A percentile compares a stretch with the other conserved stretches of the same genome.
Conservation (phyloP, 768 basidiomycete genomes). For the Leccinum sublutescens region DNA sequence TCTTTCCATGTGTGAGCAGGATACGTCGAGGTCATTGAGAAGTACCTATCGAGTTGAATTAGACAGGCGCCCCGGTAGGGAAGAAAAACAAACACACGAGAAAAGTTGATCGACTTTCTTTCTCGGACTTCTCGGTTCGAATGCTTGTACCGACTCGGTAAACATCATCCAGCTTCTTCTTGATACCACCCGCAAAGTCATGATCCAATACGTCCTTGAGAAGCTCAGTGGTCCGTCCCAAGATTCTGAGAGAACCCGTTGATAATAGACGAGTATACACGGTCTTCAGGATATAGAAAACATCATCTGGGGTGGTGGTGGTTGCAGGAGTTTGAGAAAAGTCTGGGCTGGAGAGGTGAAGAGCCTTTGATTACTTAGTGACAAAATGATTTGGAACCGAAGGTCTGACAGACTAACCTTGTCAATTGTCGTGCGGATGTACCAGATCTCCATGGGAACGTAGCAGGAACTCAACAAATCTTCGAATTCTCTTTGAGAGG, state of each 20-base stretch:
- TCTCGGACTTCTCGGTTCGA: constrained; percentile 74
- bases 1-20: constrained; percentile 84
- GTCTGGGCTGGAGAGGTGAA: constrained; percentile 78
- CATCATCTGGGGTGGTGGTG: constrained; percentile 87
- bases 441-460: constrained; percentile 90
- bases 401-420: constrained; percentile 52
- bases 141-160: constrained; percentile 57
- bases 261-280: constrained; percentile 77
- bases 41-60: constrained; percentile 53
- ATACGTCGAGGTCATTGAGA: constrained; percentile 93
- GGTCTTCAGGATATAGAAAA: constrained; percentile 92
- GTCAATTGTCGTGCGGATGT: constrained; percentile 79
- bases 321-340: constrained; percentile 56
- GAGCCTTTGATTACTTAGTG: constrained; percentile 56
- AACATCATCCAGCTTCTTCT: constrained; percentile 84
- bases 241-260: constrained; percentile 62
- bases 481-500: constrained; percentile 60
- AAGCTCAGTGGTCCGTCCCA: constrained; percentile 58
- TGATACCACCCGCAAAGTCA: constrained; percentile 79
- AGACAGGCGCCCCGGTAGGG: background rate
- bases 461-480: constrained; percentile 73
- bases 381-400: background rate
- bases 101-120: constrained; percentile 75
- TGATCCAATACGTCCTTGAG: constrained; percentile 76
- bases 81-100: constrained; percentile 56